Conservation (phyloP, 495 filamentous ascomycete species). For the Parathielavia hyrcaniae region DNA sequence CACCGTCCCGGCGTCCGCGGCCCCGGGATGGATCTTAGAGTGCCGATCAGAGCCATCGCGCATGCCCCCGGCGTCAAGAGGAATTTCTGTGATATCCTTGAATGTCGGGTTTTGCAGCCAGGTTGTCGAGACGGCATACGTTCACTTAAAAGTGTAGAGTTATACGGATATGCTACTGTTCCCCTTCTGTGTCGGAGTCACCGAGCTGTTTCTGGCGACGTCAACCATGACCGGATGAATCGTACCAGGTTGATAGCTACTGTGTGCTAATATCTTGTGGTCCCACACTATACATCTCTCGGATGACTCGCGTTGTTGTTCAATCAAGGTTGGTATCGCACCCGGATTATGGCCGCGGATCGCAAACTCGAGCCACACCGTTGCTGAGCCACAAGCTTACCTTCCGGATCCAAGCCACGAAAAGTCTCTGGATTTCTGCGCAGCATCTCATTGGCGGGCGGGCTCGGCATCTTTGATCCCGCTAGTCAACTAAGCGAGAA, state of each 20-base stretch:
- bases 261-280: no score
- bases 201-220: no score
- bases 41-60: background rate
- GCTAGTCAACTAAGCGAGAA: constrained; percentile 23
- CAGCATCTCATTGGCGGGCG: constrained; percentile 14
- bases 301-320: no score
- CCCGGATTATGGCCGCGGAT: background rate
- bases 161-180: no score
- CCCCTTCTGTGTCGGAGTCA: no score
- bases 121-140: no score
- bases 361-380: background rate
- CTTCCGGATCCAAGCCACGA: no score
- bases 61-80: background rate
- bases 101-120: background rate
- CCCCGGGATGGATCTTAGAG: background rate
- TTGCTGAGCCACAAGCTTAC: background rate
- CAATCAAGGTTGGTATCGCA: background rate
- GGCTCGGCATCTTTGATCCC: background rate
- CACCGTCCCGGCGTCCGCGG: constrained; percentile 3
- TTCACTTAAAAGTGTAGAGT: no score
- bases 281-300: no score
- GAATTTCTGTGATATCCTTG: background rate
- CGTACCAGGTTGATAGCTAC: no score
- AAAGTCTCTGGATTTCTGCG: background rate
- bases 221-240: no score